Conservation (phyloP, 2,329 filamentous ascomycete genomes). For the Sarocladiaceae sp. region DNA sequence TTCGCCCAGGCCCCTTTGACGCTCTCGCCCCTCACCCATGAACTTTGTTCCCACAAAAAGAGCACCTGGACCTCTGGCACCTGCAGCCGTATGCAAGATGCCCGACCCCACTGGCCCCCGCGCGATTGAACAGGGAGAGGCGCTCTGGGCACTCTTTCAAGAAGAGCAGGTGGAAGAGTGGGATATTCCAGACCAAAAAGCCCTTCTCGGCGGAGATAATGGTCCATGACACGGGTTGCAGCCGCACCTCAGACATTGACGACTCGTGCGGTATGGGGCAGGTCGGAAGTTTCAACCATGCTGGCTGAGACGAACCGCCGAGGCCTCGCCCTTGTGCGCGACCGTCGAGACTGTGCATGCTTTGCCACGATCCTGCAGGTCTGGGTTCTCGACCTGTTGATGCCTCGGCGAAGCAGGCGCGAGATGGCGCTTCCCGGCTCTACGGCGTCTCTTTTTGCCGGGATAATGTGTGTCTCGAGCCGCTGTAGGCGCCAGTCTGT, state of each 20-base stretch:
- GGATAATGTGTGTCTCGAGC: not conserved
- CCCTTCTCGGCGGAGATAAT: too few relatives aligned
- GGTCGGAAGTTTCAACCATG: too few relatives aligned
- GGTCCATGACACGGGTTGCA: slow-evolving; percentile 3
- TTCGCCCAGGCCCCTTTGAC: too few relatives aligned
- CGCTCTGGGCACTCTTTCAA: not conserved
- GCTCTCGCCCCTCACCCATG: not conserved
- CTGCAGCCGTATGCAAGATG: slow-evolving; percentile 6
- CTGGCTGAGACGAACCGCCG: too few relatives aligned
- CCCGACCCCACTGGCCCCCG: not conserved
- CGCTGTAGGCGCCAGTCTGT: not conserved
- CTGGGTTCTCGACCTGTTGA: too few relatives aligned
- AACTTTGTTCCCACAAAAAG: slow-evolving; percentile 3
- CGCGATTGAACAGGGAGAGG: too few relatives aligned
- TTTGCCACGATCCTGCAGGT: not conserved
- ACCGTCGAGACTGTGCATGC: too few relatives aligned
- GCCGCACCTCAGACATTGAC: not conserved
- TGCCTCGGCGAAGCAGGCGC: too few relatives aligned
- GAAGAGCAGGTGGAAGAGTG: not conserved
- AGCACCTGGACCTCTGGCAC: not conserved
- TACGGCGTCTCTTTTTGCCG: not conserved
- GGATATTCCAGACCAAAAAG: slow-evolving; percentile 1
- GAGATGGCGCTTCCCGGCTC: not conserved
- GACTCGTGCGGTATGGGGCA: not conserved
- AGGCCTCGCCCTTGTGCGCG: too few relatives aligned